Base-by-base conservation (phyloP, 495 filamentous ascomycete genomes). In the Xylona heveae region DNA sequence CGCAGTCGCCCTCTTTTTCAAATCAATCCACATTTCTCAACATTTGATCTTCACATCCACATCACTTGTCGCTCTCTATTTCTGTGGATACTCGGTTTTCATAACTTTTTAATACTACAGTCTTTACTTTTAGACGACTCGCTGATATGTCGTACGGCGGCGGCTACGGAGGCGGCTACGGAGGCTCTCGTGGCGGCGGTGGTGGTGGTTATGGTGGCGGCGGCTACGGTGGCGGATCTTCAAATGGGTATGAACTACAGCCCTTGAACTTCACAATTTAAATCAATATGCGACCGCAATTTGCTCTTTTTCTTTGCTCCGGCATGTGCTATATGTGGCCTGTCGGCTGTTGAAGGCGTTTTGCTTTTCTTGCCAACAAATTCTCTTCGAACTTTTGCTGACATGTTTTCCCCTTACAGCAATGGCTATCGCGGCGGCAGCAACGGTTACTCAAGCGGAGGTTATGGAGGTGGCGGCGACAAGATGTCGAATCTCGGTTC, bases 401-500 rank as follows among this genome's bases (percentile, higher is more conserved):
- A 34, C 18, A 30, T 30, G 9, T 19, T 19, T 5, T 12, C 8
- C 5, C n/a, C 20, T 20, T 24, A 25, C 24, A 53, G 54, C 33
- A 50, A 54, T 30, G 50, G 50, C 14, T 45, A 51, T 19, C 57
- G 42, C 12, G 52, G 55, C 23, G 55, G 58, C 18, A 57, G 59
- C 24, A 58, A 59, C 8, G 49, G 49, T 22, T 20, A 40, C 21
- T n/a, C n/a, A n/a, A 27, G 43, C 55, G 22, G 55, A 56, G 57
- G 56, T 16, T 62, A 57, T 21, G 67, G 57, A 31, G 68, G 59
- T 36, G 73, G 78, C 40, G 81, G 80, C 53, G 88, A 97, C 56
- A 72, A 77, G 47, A 97, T 97, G 88, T 74, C 71, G 42, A 74
- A 76, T 53, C 76, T 97, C 33, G 88, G 88, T 41, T 68, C 78